Percentiles rank a stretch among this genome's conserved stretches.
Evolutionary conservation across 2,329 filamentous ascomycete species (phyloP).

Genomic region (Aspergillus carbonarius): DNA sequence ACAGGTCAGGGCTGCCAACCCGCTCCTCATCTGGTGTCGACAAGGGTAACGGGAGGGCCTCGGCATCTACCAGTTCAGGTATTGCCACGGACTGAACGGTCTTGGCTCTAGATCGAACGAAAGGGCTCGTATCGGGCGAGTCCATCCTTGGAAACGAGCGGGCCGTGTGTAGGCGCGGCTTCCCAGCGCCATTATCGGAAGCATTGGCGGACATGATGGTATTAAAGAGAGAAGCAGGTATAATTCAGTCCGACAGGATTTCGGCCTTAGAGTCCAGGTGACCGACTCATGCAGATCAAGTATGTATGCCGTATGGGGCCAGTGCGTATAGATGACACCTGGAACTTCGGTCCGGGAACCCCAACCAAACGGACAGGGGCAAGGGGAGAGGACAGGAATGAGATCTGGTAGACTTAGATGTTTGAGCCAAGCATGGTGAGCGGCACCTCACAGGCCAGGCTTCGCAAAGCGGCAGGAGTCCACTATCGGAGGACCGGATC

Average conservation of each 20-base stretch:
- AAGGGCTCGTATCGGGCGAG: slow-evolving; percentile 21
- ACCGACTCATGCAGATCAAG: slow-evolving; percentile 29
- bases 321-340: slow-evolving; percentile 4
- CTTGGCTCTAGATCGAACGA: slow-evolving; percentile 26
- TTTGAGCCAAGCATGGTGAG: not conserved
- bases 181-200: slow-evolving; percentile 23
- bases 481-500: not conserved
- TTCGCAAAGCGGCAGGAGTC: not conserved
- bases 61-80: slow-evolving; percentile 25
- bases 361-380: not conserved
- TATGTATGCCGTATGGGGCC: not conserved
- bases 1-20: slow-evolving; percentile 39
- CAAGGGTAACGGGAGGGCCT: slow-evolving; percentile 23
- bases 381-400: not conserved
- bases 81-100: slow-evolving; percentile 26
- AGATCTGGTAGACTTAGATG: not conserved
- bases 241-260: slow-evolving; percentile 14
- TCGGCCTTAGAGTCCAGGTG: slow-evolving; percentile 25
- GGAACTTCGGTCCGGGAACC: not conserved
- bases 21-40: slow-evolving; percentile 25
- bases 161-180: slow-evolving; percentile 27
- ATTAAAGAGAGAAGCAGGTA: not conserved
- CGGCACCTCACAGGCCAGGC: not conserved
- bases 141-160: slow-evolving; percentile 38
- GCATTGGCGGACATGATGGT: slow-evolving; percentile 26